A percentile compares a stretch with the other conserved stretches of the same genome.
These are phyloP conservation scores for Lithocarpus polystachyus DNA, from an alignment of 306 rosid species.

Conservation along the genomic window DNA sequence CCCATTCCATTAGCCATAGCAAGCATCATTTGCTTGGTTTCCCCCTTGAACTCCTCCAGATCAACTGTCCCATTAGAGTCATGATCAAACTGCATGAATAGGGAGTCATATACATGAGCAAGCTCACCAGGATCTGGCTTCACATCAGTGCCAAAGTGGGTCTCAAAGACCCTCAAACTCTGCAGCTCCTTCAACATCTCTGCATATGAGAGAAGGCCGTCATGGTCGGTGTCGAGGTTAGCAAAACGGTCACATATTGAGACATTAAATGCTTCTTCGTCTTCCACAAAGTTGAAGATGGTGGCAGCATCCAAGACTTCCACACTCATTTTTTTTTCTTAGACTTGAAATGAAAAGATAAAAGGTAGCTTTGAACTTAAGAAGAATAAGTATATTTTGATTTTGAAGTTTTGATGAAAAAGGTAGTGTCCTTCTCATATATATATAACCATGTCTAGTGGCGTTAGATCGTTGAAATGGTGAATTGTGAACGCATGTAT, in stretches of 20 bases:
- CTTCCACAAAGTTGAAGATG: conserved; percentile 58
- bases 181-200: conserved; percentile 79
- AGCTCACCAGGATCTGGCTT: conserved; percentile 55
- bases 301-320: conserved; percentile 69
- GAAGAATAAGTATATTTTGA: neutral
- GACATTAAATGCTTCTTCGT: conserved; percentile 58
- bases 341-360: neutral
- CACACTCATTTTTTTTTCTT: conserved; percentile 56
- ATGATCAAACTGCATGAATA: conserved; percentile 62
- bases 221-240: conserved; percentile 51
- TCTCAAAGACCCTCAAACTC: conserved; percentile 57
- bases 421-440: neutral
- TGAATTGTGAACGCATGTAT: too few relatives aligned
- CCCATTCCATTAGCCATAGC: conserved; percentile 83
- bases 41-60: conserved; percentile 62
- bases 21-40: conserved; percentile 67
- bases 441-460: neutral
- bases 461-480: neutral
- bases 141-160: conserved; percentile 64
- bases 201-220: conserved; percentile 56
- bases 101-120: conserved; percentile 47
- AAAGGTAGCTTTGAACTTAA: neutral
- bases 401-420: neutral
- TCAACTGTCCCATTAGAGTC: conserved; percentile 58
- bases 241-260: conserved; percentile 34